Conservation (phyloP, 1,139 yeast genomes). For the Yamadazyma dushanensis region DNA sequence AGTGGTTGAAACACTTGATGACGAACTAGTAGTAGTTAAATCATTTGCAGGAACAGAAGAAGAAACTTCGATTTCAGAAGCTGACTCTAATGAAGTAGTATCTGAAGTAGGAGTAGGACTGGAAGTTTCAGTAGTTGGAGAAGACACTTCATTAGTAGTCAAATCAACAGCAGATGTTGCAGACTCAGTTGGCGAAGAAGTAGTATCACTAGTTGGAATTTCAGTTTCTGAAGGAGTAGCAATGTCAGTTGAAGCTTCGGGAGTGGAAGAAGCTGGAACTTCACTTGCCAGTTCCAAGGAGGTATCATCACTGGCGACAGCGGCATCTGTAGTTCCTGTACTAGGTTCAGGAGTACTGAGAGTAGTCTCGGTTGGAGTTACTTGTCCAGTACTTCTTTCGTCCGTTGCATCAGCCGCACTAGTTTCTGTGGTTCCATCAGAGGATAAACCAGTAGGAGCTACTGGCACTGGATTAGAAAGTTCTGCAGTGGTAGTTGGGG, state of each 20-base stretch:
- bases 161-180: background rate
- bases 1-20: background rate
- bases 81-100: slow-evolving; percentile 1
- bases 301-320: background rate
- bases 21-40: slow-evolving; percentile 15
- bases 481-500: slow-evolving; percentile 2
- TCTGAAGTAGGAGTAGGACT: slow-evolving; percentile 3
- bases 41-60: slow-evolving; percentile 4
- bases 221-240: slow-evolving; percentile 8
- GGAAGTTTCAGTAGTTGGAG: background rate
- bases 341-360: background rate
- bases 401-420: slow-evolving; percentile 1
- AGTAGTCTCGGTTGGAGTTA: slow-evolving; percentile 1
- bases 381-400: background rate
- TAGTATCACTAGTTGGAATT: slow-evolving; percentile 1
- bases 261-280: background rate
- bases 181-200: too few relatives aligned
- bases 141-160: background rate
- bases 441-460: background rate
- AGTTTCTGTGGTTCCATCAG: background rate
- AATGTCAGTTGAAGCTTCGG: slow-evolving; percentile 2
- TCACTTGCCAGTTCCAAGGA: too few relatives aligned
- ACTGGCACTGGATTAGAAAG: background rate
- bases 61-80: slow-evolving; percentile 4
- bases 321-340: background rate